Evolutionary conservation across 2,329 filamentous ascomycete species (phyloP).

Genomic region (Hirsutella thompsonii): DNA sequence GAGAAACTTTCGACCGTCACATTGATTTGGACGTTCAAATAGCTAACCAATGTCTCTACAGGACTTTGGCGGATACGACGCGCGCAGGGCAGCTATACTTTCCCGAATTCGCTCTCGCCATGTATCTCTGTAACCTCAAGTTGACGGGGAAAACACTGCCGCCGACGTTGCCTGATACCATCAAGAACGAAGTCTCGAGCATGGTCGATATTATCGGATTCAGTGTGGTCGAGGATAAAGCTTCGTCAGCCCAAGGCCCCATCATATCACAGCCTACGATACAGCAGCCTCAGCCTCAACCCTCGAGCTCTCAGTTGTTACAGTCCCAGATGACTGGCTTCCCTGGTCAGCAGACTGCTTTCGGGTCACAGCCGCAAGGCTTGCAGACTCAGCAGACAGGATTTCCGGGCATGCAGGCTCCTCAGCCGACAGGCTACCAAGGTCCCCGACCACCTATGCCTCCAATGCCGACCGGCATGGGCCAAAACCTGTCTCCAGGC

Average conservation of each 20-base stretch:
- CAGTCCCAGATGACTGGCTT: constrained; percentile 59
- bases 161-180: constrained; percentile 60
- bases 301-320: constrained; percentile 55
- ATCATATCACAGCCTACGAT: constrained; percentile 38
- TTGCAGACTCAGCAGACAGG: constrained; percentile 60
- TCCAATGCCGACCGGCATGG: constrained; percentile 52
- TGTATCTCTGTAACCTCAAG: constrained; percentile 96
- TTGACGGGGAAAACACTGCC: constrained; percentile 79
- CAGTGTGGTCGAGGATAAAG: constrained; percentile 66
- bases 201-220: constrained; percentile 99
- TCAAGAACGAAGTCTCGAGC: constrained; percentile 94
- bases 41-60: constrained; percentile 20
- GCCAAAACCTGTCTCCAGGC: constrained; percentile 30
- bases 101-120: constrained; percentile 91
- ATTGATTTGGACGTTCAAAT: neutral
- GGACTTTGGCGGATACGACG: constrained; percentile 88
- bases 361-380: constrained; percentile 41
- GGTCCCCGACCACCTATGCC: constrained; percentile 87
- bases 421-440: constrained; percentile 66
- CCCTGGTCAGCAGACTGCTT: constrained; percentile 43
- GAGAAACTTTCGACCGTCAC: constrained; percentile 12
- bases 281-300: constrained; percentile 61
- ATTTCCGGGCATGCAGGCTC: constrained; percentile 51
- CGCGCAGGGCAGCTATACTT: constrained; percentile 94
- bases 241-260: constrained; percentile 43